These are phyloP conservation scores for Asterophora lycoperdoides DNA, from an alignment of 768 basidiomycete species.

Conservation along the genomic window DNA sequence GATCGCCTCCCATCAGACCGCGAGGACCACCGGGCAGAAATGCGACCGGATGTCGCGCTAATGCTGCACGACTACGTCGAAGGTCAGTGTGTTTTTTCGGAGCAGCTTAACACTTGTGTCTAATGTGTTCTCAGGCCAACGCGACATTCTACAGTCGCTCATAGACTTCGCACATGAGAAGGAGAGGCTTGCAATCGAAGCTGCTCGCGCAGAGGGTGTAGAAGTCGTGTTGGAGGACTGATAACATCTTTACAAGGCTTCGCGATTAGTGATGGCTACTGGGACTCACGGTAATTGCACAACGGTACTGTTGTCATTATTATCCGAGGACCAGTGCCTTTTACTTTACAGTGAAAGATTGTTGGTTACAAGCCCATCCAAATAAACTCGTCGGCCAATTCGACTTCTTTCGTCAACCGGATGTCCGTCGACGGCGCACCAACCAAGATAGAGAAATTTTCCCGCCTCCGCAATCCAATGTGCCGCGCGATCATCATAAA, in stretches of 20 bases:
- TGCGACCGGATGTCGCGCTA: slow-evolving; percentile 52
- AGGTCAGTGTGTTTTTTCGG: slow-evolving; percentile 35
- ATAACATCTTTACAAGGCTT: neutral
- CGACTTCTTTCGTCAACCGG: slow-evolving; percentile 30
- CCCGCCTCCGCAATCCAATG: slow-evolving; percentile 49
- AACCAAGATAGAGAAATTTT: slow-evolving; percentile 39
- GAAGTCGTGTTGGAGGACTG: slow-evolving; percentile 48
- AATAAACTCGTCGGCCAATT: slow-evolving; percentile 30
- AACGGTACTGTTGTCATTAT: too few species aligned
- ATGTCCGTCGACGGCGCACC: slow-evolving; percentile 44
- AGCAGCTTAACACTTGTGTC: neutral
- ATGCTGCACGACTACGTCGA: slow-evolving; percentile 72
- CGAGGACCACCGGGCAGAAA: slow-evolving; percentile 16
- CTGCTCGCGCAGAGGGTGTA: slow-evolving; percentile 49
- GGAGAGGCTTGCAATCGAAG: slow-evolving; percentile 41
- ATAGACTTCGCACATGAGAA: slow-evolving; percentile 45
- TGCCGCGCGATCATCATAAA: slow-evolving; percentile 40
- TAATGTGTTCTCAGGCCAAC: slow-evolving; percentile 42
- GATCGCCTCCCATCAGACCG: slow-evolving; percentile 41
- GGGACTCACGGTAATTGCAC: too few species aligned
- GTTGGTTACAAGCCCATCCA: slow-evolving; percentile 38
- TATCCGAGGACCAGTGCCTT: too few species aligned
- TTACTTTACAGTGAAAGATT: too few species aligned
- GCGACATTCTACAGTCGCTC: slow-evolving; percentile 51
- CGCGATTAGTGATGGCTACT: too few species aligned